Base-by-base conservation (phyloP, 2,329 filamentous ascomycete species). In the Diplodia seriata region DNA sequence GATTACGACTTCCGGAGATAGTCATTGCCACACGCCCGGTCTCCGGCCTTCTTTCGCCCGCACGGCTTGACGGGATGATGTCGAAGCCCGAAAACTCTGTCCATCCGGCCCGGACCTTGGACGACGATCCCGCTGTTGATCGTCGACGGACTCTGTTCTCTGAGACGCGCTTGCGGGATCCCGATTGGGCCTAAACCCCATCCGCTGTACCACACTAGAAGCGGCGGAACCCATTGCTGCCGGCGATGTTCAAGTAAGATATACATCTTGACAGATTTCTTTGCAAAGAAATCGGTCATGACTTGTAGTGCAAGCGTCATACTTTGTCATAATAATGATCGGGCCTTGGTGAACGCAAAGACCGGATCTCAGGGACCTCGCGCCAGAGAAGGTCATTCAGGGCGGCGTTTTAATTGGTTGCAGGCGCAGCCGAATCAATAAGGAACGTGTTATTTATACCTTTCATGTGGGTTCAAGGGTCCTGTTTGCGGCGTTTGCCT, bases 1-100 rank as follows among this genome's bases (percentile, higher is more conserved):
- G n/a, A 53, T 51, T 38, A 8, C 47, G 47, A n/a, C 59, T 53
- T 18, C 59, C 59, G 43, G 59, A 63, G 59, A 63, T 63, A 63
- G 59, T 26, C 31, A 26, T 26, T 38, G 43, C 59, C 59, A 51
- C 47, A 63, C 36, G n/a, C 59, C 59, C 59, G 59, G 59, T 38
- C 47, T 26, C 43, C 59, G 59, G 40, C 12, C 15, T 51, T 51
- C 15, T 33, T 31, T 56, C 54, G n/a, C 43, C 29, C 31, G 26
- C 20, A 31, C 59, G 57, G 43, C 43, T 47, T 11, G 12, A 40
- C 43, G 47, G 59, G 47, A 63, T 15, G 14, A 63, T 38, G 59
- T 63, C 59, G 31, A 63, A 15, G 29, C 43, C 59, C 59, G 59
- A 63, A 29, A 26, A 20, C 15, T 29, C 31, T 20, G 49, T 43